Evolutionary conservation across 2,329 filamentous ascomycete genomes (phyloP).

Genomic region (Cytospora leucostoma): DNA sequence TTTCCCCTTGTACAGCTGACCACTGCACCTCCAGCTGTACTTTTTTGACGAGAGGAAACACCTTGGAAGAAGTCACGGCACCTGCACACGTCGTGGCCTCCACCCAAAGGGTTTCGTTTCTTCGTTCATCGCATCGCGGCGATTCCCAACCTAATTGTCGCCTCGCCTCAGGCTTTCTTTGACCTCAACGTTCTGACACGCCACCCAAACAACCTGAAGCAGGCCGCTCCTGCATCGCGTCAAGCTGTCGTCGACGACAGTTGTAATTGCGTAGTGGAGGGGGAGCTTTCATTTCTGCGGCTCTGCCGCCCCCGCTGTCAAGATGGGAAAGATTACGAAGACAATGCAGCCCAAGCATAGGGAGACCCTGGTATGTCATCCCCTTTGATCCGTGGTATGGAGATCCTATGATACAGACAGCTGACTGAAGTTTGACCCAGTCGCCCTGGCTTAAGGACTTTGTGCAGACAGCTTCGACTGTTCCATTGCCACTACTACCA

Average conservation of each 20-base stretch:
- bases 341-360: slow-evolving; percentile 66
- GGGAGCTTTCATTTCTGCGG: slow-evolving; percentile 55
- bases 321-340: slow-evolving; percentile 70
- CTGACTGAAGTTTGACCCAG: slow-evolving; percentile 48
- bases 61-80: slow-evolving; percentile 23
- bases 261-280: slow-evolving; percentile 55
- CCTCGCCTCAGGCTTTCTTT: background rate
- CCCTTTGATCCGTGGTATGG: background rate
- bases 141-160: slow-evolving; percentile 4
- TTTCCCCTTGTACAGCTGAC: background rate
- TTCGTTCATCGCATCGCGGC: slow-evolving; percentile 18
- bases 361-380: slow-evolving; percentile 62
- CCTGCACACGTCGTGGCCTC: slow-evolving; percentile 27
- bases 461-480: slow-evolving; percentile 67
- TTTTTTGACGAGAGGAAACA: background rate
- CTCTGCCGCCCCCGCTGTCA: slow-evolving; percentile 59
- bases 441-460: slow-evolving; percentile 86
- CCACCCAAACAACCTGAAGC: background rate
- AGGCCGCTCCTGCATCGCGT: slow-evolving; percentile 38
- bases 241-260: slow-evolving; percentile 45
- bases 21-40: slow-evolving; percentile 17
- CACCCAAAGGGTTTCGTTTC: slow-evolving; percentile 15
- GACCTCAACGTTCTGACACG: background rate
- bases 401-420: slow-evolving; percentile 18
- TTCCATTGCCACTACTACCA: slow-evolving; percentile 75